Evolutionary conservation across 2,329 filamentous ascomycete species (phyloP).

Genomic region (Pochonia chlamydosporia): DNA sequence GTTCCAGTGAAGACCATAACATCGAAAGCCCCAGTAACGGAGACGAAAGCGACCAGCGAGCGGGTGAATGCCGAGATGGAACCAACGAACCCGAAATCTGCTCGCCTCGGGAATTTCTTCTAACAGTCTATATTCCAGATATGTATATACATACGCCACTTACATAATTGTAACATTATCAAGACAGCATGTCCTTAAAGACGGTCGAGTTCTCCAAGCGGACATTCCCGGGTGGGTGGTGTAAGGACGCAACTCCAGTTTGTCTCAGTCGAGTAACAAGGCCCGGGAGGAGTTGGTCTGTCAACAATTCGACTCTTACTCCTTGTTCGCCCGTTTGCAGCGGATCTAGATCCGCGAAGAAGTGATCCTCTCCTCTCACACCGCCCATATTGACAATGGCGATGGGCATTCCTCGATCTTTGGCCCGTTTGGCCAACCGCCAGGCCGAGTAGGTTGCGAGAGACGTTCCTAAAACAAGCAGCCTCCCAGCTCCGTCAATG

Average conservation of each 20-base stretch:
- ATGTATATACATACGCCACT: constrained; percentile 7
- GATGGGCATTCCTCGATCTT: constrained; percentile 77
- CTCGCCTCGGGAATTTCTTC: constrained; percentile 44
- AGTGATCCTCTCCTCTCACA: constrained; percentile 69
- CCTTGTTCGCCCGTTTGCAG: constrained; percentile 44
- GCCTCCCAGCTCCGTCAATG: constrained; percentile 67
- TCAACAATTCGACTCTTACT: constrained; percentile 52
- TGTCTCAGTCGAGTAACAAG: constrained; percentile 46
- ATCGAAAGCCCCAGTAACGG: constrained; percentile 7
- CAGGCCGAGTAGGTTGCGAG: constrained; percentile 94
- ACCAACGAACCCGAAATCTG: constrained; percentile 19
- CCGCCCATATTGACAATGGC: constrained; percentile 86
- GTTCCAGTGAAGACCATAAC: constrained; percentile 4
- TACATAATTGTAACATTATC: constrained; percentile 19
- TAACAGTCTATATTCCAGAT: constrained; percentile 24
- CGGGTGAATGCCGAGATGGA: constrained; percentile 11
- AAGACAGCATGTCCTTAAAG: constrained; percentile 59
- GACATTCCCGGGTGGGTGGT: not conserved
- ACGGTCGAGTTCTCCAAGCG: constrained; percentile 16
- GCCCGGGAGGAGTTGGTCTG: constrained; percentile 50
- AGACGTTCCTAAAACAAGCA: constrained; percentile 82
- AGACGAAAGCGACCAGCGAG: constrained; percentile 9
- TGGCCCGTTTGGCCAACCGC: constrained; percentile 78
- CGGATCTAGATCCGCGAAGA: constrained; percentile 55
- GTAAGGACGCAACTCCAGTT: constrained; percentile 4